Evolutionary conservation across 169 alveolate genomes (phyloP).

Genomic region (Plasmodium reichenowi): DNA sequence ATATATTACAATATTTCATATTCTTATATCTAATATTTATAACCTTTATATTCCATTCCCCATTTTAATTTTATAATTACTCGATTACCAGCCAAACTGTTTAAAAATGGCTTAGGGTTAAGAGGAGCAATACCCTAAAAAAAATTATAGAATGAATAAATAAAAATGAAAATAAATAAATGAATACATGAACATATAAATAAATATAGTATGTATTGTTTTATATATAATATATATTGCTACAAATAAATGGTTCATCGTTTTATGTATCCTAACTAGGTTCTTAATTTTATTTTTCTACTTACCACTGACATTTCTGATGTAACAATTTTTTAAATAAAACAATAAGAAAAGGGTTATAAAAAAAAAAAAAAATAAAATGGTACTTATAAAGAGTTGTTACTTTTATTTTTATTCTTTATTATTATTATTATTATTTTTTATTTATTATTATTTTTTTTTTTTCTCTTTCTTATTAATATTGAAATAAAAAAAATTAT

Average conservation of each 20-base stretch:
- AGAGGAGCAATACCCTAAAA: conserved; percentile 87
- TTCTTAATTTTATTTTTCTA: neutral
- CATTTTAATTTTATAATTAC: conserved; percentile 94
- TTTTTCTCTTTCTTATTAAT: too few relatives aligned
- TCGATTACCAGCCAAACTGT: conserved; percentile 90
- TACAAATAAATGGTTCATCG: neutral
- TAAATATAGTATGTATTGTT: neutral
- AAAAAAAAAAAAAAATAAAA: conserved; percentile 1
- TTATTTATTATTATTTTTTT: too few relatives aligned
- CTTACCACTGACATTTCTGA: conserved; percentile 71
- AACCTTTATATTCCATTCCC: conserved; percentile 97
- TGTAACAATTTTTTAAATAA: neutral
- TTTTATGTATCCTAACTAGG: neutral
- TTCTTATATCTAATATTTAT: neutral
- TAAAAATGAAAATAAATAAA: neutral
- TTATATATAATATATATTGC: neutral
- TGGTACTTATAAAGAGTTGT: neutral
- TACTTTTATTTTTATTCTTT: too few relatives aligned
- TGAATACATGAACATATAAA: neutral
- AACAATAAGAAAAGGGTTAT: neutral
- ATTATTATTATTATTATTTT: too few relatives aligned
- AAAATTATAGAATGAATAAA: neutral
- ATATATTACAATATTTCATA: too few relatives aligned
- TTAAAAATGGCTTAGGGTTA: conserved; percentile 95
- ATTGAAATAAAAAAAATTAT: too few relatives aligned